phyloP scores from a whole-genome alignment of 2,329 filamentous ascomycete species.

The Parastagonospora nodorum region DNA sequence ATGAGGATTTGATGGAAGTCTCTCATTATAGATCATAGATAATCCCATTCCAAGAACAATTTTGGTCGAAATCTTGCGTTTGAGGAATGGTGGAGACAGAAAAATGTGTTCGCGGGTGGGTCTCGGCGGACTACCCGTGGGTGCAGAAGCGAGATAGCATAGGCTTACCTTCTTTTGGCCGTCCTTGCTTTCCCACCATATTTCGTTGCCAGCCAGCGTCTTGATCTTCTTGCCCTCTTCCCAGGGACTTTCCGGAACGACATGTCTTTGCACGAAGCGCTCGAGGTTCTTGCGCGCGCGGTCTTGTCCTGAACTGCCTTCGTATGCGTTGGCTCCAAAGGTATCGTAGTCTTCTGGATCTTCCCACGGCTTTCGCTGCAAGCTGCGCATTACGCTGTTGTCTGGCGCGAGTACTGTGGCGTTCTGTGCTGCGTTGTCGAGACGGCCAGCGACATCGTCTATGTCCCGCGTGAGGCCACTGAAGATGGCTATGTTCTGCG shows the following conservation, averaged over 20 bases:
- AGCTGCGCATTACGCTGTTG: conserved; percentile 76
- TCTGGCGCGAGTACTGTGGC: conserved; percentile 86
- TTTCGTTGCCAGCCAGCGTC: conserved; percentile 69
- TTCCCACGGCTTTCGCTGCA: conserved; percentile 88
- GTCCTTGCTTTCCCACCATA: conserved; percentile 82
- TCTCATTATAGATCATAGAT: background rate
- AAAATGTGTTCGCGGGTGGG: conserved; percentile 3
- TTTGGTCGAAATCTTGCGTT: background rate
- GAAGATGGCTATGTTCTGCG: conserved; percentile 81
- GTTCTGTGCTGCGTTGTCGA: conserved; percentile 70
- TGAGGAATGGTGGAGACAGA: background rate
- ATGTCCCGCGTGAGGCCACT: conserved; percentile 79
- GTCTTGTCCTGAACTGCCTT: conserved; percentile 74
- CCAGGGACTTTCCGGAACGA: conserved; percentile 80
- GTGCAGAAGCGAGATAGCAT: conserved; percentile 5
- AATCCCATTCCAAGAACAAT: background rate
- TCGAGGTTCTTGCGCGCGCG: conserved; percentile 77
- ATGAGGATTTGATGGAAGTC: background rate
- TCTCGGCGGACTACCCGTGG: conserved; percentile 3
- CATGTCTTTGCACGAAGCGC: conserved; percentile 83
- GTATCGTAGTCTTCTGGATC: conserved; percentile 72
- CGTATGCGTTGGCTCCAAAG: conserved; percentile 73
- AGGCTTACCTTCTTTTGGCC: conserved; percentile 68
- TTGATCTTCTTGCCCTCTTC: conserved; percentile 66
- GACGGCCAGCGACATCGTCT: conserved; percentile 67